Evolutionary conservation across 2,329 filamentous ascomycete species (phyloP).

Genomic region (Colletotrichum graminicola): DNA sequence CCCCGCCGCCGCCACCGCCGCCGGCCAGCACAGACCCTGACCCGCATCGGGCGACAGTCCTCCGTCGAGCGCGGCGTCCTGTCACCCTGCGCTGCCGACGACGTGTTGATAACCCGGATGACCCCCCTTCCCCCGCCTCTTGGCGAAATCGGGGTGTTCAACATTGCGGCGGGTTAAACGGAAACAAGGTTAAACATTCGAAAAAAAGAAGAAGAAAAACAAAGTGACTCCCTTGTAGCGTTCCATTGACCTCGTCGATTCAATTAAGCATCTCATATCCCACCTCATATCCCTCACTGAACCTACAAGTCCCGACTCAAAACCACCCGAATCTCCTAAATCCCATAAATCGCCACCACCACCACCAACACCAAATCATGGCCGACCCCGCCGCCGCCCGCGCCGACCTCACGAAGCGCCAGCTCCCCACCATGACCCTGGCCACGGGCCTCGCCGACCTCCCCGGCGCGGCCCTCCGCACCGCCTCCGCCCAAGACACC

Average conservation of each 20-base stretch:
- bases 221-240: not conserved
- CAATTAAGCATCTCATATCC: not conserved
- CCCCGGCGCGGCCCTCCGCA: conserved; percentile 33
- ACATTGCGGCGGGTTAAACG: not conserved
- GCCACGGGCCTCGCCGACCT: conserved; percentile 27
- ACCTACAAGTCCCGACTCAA: not conserved
- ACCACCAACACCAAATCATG: too few relatives aligned
- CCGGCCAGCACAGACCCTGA: conserved; percentile 20
- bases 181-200: too few relatives aligned
- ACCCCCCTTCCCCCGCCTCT: not conserved
- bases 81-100: conserved; percentile 22
- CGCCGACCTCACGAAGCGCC: conserved; percentile 44
- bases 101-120: conserved; percentile 12
- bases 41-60: conserved; percentile 33
- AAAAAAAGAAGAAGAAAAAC: rapidly evolving
- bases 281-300: too few relatives aligned
- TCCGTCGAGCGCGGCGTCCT: conserved; percentile 26
- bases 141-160: not conserved
- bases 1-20: conserved; percentile 21
- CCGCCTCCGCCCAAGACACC: conserved; percentile 25
- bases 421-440: conserved; percentile 48
- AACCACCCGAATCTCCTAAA: not conserved
- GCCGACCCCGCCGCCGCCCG: conserved; percentile 28
- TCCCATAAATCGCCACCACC: too few relatives aligned
- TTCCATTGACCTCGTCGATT: not conserved